Base-by-base conservation (phyloP, 148 eudicot genomes). In the Nyssa sinensis region DNA sequence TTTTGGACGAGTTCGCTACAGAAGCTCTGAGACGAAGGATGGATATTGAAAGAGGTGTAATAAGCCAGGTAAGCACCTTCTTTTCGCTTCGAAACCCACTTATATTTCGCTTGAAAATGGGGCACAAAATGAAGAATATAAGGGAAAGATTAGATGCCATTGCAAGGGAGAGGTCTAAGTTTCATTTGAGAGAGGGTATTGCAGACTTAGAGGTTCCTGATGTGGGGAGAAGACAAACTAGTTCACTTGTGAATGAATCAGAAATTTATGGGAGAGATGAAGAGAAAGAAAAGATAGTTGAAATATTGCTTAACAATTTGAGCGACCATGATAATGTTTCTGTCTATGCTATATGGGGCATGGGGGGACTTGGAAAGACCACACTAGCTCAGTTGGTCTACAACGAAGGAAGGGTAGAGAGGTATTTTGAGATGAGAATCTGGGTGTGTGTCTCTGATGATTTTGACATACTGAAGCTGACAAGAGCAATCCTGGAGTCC, bases 331-430 rank as follows among this genome's bases (percentile, higher is more conserved):
- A 39, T 16, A 23, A 21, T 23, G 28, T 64, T 23, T 66, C 63
- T n/a, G 81, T 78, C 2, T 21, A 9, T 32, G 35, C 77, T 3
- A 62, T 78, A 4, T 17, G 24, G 1, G 81, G 81, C 0, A 78
- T 73, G 67, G 73, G 81, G 19, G 77, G 81, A 3, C 13, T 75
- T 9, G 78, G 78, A 6, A 75, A 75, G 39, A 75, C 72, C 4
- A 67, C 77, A 1, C 69, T 78, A 24, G 72, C 72, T 23, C 27
- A 33, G 28, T 31, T 72, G 62, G 76, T 72, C 8, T 78, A 65
- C 23, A 60, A 72, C 47, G 76, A 78, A 72, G 66, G 10, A 0
- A 32, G 72, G 31, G 23, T 59, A 21, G 12, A 37, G n/a, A 2
- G 14, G 2, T 33, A 19, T 27, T 78, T 78, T 27, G 63, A 66